phyloP scores from a whole-genome alignment of 2,329 filamentous ascomycete genomes.

The Knufia fluminis region DNA sequence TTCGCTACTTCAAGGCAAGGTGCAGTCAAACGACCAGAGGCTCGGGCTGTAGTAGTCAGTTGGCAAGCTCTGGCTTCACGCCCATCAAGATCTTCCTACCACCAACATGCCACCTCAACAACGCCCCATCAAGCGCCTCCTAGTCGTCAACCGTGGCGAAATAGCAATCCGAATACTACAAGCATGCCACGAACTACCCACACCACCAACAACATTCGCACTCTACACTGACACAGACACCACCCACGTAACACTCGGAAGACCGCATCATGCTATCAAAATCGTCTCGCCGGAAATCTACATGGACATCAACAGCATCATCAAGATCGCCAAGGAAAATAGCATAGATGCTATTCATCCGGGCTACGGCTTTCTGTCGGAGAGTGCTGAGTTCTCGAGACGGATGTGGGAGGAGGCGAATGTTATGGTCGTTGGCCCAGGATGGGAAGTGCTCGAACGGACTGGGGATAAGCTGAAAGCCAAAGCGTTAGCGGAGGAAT shows the following conservation, averaged over 20 bases:
- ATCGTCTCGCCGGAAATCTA: conserved; percentile 45
- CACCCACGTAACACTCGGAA: conserved; percentile 43
- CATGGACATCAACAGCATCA: conserved; percentile 42
- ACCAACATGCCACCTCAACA: conserved; percentile 23
- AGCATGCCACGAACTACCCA: conserved; percentile 48
- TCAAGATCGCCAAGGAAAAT: conserved; percentile 41
- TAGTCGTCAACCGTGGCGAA: conserved; percentile 52
- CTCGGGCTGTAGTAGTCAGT: too few relatives aligned
- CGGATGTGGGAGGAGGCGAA: conserved; percentile 42
- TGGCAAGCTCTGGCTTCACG: too few relatives aligned
- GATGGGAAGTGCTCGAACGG: conserved; percentile 46
- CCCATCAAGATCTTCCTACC: too few relatives aligned
- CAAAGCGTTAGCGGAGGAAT: conserved; percentile 42
- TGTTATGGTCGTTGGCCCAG: conserved; percentile 45
- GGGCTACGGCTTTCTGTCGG: conserved; percentile 55
- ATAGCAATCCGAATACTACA: conserved; percentile 50
- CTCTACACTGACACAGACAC: conserved; percentile 48
- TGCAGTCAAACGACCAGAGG: too few relatives aligned
- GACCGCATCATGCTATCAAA: conserved; percentile 41
- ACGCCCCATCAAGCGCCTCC: conserved; percentile 39
- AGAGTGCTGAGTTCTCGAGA: conserved; percentile 43
- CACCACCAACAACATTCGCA: conserved; percentile 44
- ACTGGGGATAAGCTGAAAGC: conserved; percentile 50
- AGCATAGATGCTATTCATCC: conserved; percentile 49
- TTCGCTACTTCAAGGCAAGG: too few relatives aligned